Conservation (phyloP, 257 asterid species). For the Plantago major region DNA sequence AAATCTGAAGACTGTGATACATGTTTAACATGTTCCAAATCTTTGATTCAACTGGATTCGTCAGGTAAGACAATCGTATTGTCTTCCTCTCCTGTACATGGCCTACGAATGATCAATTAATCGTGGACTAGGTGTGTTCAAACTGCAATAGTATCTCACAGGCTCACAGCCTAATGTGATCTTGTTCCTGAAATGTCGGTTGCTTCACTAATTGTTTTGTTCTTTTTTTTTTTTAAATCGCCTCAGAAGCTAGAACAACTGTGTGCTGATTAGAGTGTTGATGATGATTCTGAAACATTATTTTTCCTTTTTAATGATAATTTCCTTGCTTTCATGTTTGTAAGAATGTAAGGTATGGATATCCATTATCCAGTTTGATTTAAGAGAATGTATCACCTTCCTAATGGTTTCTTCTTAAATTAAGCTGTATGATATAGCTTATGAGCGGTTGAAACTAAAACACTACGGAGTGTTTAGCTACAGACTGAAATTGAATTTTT, state of each 20-base stretch:
- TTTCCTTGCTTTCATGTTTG: too few species aligned
- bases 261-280: neutral
- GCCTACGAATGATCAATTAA: constrained; percentile 28
- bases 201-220: neutral
- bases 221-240: neutral
- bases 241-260: neutral
- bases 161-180: constrained; percentile 19
- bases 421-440: too few species aligned
- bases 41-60: constrained; percentile 17
- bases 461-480: too few species aligned
- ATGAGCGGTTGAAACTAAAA: too few species aligned
- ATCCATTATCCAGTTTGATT: too few species aligned
- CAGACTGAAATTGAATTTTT: too few species aligned
- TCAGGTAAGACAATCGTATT: constrained; percentile 33
- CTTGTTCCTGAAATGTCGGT: neutral
- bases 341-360: too few species aligned
- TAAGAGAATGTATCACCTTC: too few species aligned
- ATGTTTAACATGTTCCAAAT: constrained; percentile 16
- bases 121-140: constrained; percentile 24
- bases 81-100: constrained; percentile 35
- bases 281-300: neutral
- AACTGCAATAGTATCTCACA: constrained; percentile 13
- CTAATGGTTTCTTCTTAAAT: neutral
- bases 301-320: too few species aligned
- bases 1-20: constrained; percentile 28